Evolutionary conservation across 108 stramenopile genomes (phyloP), one percentile per base, ranked within the genome.

Genomic region (Stephanodiscus minutulus): DNA sequence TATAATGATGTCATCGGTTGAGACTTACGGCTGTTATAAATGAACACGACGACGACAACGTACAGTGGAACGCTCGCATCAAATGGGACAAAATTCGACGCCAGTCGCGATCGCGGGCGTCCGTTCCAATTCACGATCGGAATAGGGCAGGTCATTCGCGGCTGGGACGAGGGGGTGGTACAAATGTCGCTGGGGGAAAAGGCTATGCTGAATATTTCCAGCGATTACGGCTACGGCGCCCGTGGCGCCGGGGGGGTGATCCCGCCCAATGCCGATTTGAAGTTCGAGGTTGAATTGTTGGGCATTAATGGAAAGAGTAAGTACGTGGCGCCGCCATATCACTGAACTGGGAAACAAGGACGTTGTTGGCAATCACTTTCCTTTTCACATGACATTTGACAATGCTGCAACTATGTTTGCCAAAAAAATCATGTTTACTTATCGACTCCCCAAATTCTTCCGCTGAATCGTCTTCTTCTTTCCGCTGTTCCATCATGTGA

Each of bases 211-310:
- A 46, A 69, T 10, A 95, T 97, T 44, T 81, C 95, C 1, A 72
- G 82, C 49, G 90, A 91, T 67, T 91, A 87, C 68, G 97, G 89
- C 22, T 97, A 97, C 70, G 97, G 97, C 31, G 50, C 67, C 10
- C 66, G 85, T 5, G 94, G 94, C 41, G 92, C 92, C 0, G 88
- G 90, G 7, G 91, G 91, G 12, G 88, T 96, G 8, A 96, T 97
- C 59, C 97, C 97, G 28, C 89, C 89, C 64, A 87, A 93, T 73
- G 92, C 92, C 17, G 88, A 90, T 77, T 71, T 93, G 28, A 83
- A 85, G 10, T 93, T 93, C 69, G 85, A 87, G 58, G 89, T 89
- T 13, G 88, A 92, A 55, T 61, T 92, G 18, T 70, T 92, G 73
- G 76, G 39, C 25, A 91, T 91, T 69, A 74, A 80, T 75, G 64